These are phyloP conservation scores for Russula olivacea DNA, from an alignment of 768 basidiomycete species.

Conservation along the genomic window DNA sequence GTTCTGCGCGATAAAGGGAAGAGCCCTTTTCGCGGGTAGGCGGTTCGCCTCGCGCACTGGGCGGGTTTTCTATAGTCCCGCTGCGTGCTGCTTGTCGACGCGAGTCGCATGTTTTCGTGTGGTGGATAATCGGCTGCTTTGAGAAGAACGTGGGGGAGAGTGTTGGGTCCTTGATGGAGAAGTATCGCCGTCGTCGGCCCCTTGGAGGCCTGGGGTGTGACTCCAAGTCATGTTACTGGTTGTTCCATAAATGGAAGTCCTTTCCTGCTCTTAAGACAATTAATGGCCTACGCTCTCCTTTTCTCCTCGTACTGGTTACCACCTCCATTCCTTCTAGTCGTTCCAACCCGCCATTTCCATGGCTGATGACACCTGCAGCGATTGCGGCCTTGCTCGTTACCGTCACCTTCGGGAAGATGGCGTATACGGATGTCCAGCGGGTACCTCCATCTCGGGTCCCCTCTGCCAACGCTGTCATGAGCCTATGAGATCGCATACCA, in stretches of 20 bases:
- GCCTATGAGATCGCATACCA: neutral
- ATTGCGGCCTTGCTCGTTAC: constrained; percentile 7
- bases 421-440: constrained; percentile 10
- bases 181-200: constrained; percentile 22
- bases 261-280: neutral
- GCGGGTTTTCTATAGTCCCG: constrained; percentile 66
- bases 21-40: too few species aligned
- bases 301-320: constrained; percentile 15
- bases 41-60: constrained; percentile 60
- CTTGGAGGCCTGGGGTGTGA: constrained; percentile 12
- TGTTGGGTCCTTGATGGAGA: constrained; percentile 27
- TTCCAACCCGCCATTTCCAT: neutral
- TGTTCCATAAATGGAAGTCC: constrained; percentile 2
- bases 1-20: too few species aligned
- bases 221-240: too few species aligned
- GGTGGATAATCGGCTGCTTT: constrained; percentile 38
- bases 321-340: neutral
- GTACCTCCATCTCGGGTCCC: neutral
- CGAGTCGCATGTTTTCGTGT: constrained; percentile 46
- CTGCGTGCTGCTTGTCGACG: constrained; percentile 51
- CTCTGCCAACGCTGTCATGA: neutral
- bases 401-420: constrained; percentile 15
- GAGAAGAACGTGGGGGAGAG: constrained; percentile 31
- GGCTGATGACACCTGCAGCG: constrained; percentile 11
- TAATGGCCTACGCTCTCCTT: neutral